phyloP scores from a whole-genome alignment of 345 rosid species.

The Gossypium stocksii region DNA sequence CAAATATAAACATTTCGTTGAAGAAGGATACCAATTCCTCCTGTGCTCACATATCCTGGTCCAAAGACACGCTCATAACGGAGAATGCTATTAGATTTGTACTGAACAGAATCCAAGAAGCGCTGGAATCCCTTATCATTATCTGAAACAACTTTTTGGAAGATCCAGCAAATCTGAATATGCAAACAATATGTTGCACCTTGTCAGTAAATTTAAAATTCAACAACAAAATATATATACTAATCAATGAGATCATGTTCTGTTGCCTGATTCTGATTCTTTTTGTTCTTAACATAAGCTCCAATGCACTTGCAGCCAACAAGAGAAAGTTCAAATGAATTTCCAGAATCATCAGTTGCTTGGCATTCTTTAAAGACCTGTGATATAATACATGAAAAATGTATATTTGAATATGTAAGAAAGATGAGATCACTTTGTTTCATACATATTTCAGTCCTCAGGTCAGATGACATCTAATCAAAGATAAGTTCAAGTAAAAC shows the following conservation, averaged over 20 bases:
- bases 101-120: conserved; percentile 92
- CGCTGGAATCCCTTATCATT: conserved; percentile 88
- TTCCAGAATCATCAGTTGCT: conserved; percentile 47
- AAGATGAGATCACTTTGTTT: neutral
- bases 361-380: conserved; percentile 88
- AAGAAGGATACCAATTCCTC: conserved; percentile 70
- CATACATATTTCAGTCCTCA: neutral
- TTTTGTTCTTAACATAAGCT: conserved; percentile 93
- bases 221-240: neutral
- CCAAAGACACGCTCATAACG: conserved; percentile 97
- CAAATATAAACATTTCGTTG: neutral
- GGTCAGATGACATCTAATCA: neutral
- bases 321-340: conserved; percentile 76
- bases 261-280: conserved; percentile 94
- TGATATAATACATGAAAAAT: conserved; percentile 4
- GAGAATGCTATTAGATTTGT: conserved; percentile 69
- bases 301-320: conserved; percentile 89
- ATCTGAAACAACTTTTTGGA: conserved; percentile 74
- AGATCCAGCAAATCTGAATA: conserved; percentile 93
- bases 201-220: conserved; percentile 18
- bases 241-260: neutral
- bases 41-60: conserved; percentile 89
- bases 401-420: neutral
- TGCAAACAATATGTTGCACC: conserved; percentile 8
- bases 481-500: conserved; percentile 27